Conservation (phyloP, 2,329 filamentous ascomycete species). For the Ceratocystis papillata region DNA sequence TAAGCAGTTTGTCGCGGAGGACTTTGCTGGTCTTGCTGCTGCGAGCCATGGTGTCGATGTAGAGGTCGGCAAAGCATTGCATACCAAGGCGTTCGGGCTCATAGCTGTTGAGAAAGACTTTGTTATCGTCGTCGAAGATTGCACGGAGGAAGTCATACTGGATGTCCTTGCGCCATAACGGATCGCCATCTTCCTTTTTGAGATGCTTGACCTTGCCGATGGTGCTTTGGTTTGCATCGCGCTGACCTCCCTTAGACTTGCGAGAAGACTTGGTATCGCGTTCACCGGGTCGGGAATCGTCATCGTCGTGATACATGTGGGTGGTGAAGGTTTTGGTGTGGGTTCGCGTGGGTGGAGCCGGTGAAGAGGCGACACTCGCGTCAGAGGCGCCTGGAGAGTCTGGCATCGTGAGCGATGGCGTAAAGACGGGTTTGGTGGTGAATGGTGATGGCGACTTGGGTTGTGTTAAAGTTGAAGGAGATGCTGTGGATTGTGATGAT, state of each 20-base stretch:
- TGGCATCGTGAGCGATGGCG: slow-evolving; percentile 14
- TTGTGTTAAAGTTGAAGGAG: background rate
- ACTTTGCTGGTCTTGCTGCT: slow-evolving; percentile 99
- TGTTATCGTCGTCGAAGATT: slow-evolving; percentile 63
- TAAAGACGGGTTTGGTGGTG: background rate
- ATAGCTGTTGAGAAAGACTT: slow-evolving; percentile 85
- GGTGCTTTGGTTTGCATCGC: slow-evolving; percentile 32
- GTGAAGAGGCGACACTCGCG: slow-evolving; percentile 39
- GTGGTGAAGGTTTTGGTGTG: slow-evolving; percentile 38
- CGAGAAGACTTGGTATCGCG: slow-evolving; percentile 33
- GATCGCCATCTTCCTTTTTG: slow-evolving; percentile 81
- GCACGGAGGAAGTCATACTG: slow-evolving; percentile 75
- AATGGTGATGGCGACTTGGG: background rate
- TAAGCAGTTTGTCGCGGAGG: slow-evolving; percentile 87
- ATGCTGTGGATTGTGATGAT: background rate
- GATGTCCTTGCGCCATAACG: slow-evolving; percentile 77
- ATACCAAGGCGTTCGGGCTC: slow-evolving; percentile 50
- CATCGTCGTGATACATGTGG: slow-evolving; percentile 38
- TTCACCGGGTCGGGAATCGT: slow-evolving; percentile 36
- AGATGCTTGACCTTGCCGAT: slow-evolving; percentile 68
- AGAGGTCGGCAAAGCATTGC: slow-evolving; percentile 84
- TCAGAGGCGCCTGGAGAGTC: slow-evolving; percentile 36
- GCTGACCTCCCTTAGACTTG: slow-evolving; percentile 28
- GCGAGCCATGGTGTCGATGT: slow-evolving; percentile 95
- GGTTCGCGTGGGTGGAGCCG: slow-evolving; percentile 32